phyloP scores from a whole-genome alignment of 306 rosid species.

The Clitoria ternatea region DNA sequence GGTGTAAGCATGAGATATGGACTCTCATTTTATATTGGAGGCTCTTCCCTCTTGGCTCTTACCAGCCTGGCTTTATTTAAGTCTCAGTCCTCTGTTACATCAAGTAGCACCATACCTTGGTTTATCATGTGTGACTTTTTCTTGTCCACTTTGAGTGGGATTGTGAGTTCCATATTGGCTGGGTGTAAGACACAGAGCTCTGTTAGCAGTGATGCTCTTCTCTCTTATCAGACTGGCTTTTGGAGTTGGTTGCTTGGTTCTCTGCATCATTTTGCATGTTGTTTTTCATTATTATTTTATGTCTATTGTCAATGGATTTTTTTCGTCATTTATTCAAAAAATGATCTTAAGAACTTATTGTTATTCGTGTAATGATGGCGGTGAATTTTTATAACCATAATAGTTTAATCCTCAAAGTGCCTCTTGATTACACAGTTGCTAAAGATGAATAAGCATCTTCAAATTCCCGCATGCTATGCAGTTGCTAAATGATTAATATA shows the following conservation, averaged over 20 bases:
- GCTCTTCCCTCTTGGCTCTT: not conserved
- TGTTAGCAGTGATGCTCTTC: not conserved
- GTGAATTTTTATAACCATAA: not conserved
- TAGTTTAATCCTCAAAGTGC: not conserved
- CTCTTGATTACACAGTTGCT: not conserved
- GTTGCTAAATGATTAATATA: conserved; percentile 9
- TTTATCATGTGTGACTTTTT: not conserved
- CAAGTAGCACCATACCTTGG: not conserved
- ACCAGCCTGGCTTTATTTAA: not conserved
- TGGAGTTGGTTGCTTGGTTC: not conserved
- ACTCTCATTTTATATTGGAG: not conserved
- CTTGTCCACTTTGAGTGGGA: not conserved
- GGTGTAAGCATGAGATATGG: not conserved
- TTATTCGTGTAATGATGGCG: not conserved
- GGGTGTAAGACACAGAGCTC: not conserved
- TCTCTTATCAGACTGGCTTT: not conserved
- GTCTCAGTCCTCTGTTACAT: not conserved
- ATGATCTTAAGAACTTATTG: not conserved
- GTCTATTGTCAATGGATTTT: not conserved
- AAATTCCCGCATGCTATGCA: not conserved
- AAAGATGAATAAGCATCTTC: not conserved
- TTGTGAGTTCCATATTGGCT: not conserved
- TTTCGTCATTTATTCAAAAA: not conserved
- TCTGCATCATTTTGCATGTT: not conserved
- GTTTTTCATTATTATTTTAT: not conserved